Conservation (phyloP, 371 early-diverging fungal species). For the Mortierella sp. region DNA sequence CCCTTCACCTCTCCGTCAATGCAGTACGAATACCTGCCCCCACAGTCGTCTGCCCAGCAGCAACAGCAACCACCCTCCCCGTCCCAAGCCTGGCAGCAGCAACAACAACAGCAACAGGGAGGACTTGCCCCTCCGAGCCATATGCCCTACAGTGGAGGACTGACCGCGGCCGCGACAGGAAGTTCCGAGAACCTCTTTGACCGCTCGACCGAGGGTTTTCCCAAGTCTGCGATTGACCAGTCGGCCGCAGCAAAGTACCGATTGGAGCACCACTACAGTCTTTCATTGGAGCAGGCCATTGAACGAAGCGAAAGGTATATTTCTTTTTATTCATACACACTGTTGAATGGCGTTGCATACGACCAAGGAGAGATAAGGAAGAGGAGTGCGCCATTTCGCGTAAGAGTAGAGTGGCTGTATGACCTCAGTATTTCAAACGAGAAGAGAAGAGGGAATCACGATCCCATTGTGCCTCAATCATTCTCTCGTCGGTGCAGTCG, state of each 20-base stretch:
- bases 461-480: not conserved
- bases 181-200: constrained; percentile 51
- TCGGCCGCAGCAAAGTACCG: constrained; percentile 90
- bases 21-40: constrained; percentile 33
- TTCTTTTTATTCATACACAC: not conserved
- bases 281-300: constrained; percentile 86
- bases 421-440: not conserved
- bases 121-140: constrained; percentile 11
- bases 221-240: constrained; percentile 85
- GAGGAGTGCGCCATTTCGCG: not conserved
- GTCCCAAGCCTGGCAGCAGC: constrained; percentile 16
- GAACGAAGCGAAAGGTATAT: constrained; percentile 87
- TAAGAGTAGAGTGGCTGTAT: not conserved
- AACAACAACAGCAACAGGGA: constrained; percentile 13
- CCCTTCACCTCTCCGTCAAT: constrained; percentile 5
- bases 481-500: not conserved
- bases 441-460: not conserved
- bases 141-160: constrained; percentile 32
- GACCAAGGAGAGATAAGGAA: not conserved
- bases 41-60: constrained; percentile 20
- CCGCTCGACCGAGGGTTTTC: constrained; percentile 76
- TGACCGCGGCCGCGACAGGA: constrained; percentile 23
- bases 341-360: not conserved
- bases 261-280: constrained; percentile 92
- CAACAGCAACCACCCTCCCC: constrained; percentile 16